Percentiles rank a stretch among this genome's conserved stretches.
Evolutionary conservation across 768 basidiomycete genomes (phyloP).

Genomic region (Russula dissimulans): DNA sequence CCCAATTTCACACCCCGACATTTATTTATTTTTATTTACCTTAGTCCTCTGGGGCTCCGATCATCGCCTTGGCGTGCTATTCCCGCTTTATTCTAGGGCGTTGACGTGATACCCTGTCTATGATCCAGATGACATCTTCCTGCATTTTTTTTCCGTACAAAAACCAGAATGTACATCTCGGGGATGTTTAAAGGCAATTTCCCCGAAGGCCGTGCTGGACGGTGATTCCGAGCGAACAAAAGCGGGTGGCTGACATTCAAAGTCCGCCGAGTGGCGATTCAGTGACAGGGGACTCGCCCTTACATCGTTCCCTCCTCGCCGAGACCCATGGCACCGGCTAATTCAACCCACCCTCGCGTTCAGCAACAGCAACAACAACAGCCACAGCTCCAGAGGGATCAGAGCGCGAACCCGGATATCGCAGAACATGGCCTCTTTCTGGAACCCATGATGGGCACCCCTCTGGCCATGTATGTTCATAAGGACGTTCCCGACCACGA

Average conservation of each 20-base stretch:
- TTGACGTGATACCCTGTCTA: not conserved
- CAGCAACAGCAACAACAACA: constrained; percentile 29
- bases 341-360: constrained; percentile 45
- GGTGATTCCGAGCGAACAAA: not conserved
- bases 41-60: not conserved
- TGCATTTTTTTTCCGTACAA: not conserved
- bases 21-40: not conserved
- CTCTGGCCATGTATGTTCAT: constrained; percentile 68
- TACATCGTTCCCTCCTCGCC: constrained; percentile 19
- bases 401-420: constrained; percentile 25
- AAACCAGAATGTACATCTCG: not conserved
- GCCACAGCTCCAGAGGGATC: constrained; percentile 30
- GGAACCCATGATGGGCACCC: constrained; percentile 74
- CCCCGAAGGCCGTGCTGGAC: not conserved
- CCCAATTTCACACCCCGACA: constrained; percentile 16
- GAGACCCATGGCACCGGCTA: constrained; percentile 80
- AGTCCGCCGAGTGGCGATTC: constrained; percentile 19
- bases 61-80: not conserved
- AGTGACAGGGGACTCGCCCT: constrained; percentile 22
- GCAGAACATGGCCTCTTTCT: constrained; percentile 44
- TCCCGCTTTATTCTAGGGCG: not conserved
- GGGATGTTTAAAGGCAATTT: not conserved
- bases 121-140: not conserved
- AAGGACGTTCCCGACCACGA: constrained; percentile 71
- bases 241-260: constrained; percentile 9